Percentiles rank a stretch among this genome's conserved stretches.
These are phyloP conservation scores for Phyllosticta citribraziliensis DNA, from an alignment of 2,329 filamentous ascomycete species.

Conservation along the genomic window DNA sequence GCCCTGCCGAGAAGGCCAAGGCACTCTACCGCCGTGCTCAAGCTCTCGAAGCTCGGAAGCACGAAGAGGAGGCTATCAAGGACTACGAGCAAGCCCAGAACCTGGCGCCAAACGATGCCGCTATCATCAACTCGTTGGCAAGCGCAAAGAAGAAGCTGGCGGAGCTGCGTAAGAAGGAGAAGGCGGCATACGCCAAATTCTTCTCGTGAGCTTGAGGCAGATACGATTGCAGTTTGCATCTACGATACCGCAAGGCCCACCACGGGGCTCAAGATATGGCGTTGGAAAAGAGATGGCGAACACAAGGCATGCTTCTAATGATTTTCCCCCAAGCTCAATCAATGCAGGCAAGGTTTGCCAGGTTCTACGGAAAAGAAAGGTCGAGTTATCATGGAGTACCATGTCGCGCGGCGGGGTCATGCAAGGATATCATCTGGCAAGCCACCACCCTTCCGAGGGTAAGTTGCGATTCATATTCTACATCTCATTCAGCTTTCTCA, in stretches of 20 bases:
- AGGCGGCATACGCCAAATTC: constrained; percentile 73
- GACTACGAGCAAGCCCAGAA: constrained; percentile 36
- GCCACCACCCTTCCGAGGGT: not conserved
- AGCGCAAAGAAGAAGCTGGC: constrained; percentile 67
- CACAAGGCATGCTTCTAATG: not conserved
- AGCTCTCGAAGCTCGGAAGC: constrained; percentile 66
- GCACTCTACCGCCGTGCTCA: constrained; percentile 74
- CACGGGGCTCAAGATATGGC: not conserved
- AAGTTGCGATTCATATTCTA: not conserved
- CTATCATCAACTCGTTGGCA: constrained; percentile 63
- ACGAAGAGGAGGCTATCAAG: constrained; percentile 63
- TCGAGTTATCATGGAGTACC: not conserved
- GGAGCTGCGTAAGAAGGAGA: constrained; percentile 74
- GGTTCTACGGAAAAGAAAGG: not conserved
- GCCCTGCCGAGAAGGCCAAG: constrained; percentile 77
- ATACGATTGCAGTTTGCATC: not conserved
- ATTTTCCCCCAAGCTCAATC: not conserved
- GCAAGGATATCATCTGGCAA: not conserved
- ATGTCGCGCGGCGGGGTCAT: not conserved
- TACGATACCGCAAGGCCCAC: not conserved
- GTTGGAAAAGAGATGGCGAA: not conserved
- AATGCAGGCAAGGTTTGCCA: not conserved
- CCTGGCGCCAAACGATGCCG: constrained; percentile 57
- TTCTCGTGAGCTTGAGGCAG: constrained; percentile 1
- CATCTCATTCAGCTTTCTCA: not conserved